Percentiles rank a stretch among this genome's conserved stretches.
phyloP scores from a whole-genome alignment of 345 rosid genomes.

The Alliaria petiolata region DNA sequence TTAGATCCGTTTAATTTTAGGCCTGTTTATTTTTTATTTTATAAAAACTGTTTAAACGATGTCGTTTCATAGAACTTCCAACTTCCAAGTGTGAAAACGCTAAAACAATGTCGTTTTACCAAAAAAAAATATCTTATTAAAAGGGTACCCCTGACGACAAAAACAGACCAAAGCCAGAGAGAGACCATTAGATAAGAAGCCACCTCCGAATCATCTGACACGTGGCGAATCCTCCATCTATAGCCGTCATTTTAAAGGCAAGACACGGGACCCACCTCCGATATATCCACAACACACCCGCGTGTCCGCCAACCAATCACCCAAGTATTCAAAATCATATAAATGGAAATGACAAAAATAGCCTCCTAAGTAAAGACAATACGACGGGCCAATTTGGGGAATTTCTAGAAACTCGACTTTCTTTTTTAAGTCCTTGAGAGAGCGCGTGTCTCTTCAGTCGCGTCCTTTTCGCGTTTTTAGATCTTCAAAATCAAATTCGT shows the following conservation, averaged over 20 bases:
- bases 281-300: not conserved
- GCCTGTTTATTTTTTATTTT: too few relatives aligned
- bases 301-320: slow-evolving; percentile 16
- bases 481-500: slow-evolving; percentile 15
- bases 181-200: slow-evolving; percentile 3
- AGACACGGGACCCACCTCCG: slow-evolving; percentile 3
- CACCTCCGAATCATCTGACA: not conserved
- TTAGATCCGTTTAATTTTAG: too few relatives aligned
- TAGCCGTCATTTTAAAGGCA: slow-evolving; percentile 21
- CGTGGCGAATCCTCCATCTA: slow-evolving; percentile 18
- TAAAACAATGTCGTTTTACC: too few relatives aligned
- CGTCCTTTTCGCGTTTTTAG: slow-evolving; percentile 14
- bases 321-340: not conserved
- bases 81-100: too few relatives aligned
- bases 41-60: too few relatives aligned
- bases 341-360: slow-evolving; percentile 12
- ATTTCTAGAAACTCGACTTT: not conserved
- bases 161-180: not conserved
- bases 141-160: slow-evolving; percentile 24
- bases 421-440: not conserved
- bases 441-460: slow-evolving; percentile 18
- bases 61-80: too few relatives aligned
- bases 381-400: not conserved
- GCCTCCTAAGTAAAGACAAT: slow-evolving; percentile 8
- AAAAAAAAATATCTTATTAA: too few relatives aligned